A percentile compares a stretch with the other conserved stretches of the same genome.
Evolutionary conservation across 2,329 filamentous ascomycete genomes (phyloP).

Genomic region (Pyrenophora tritici-repentis): DNA sequence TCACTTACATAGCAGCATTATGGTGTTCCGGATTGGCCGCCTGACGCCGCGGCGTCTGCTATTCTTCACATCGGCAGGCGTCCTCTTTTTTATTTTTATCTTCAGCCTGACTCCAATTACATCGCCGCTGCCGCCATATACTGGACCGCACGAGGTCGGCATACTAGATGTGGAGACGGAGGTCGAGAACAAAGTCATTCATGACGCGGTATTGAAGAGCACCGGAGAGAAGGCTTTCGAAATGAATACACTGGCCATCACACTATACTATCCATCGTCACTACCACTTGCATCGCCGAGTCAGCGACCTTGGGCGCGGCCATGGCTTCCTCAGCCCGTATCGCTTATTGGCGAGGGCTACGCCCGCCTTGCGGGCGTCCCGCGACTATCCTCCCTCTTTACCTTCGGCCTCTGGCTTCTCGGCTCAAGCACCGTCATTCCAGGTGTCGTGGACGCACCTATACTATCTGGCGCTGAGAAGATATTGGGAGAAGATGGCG

Average conservation of each 20-base stretch:
- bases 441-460: conserved; percentile 51
- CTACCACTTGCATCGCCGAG: conserved; percentile 23
- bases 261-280: conserved; percentile 53
- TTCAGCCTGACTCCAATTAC: conserved; percentile 51
- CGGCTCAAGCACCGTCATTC: conserved; percentile 50
- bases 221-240: conserved; percentile 50
- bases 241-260: conserved; percentile 52
- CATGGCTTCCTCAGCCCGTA: conserved; percentile 53
- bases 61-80: conserved; percentile 33
- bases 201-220: conserved; percentile 46
- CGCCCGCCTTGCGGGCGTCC: conserved; percentile 49
- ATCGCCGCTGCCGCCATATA: conserved; percentile 49
- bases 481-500: conserved; percentile 29
- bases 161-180: conserved; percentile 52
- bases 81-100: conserved; percentile 44
- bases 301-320: conserved; percentile 44
- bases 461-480: conserved; percentile 36
- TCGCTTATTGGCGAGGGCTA: conserved; percentile 52
- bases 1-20: conserved; percentile 1
- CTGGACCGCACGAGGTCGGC: conserved; percentile 51
- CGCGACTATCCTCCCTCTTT: conserved; percentile 43
- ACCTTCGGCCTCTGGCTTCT: conserved; percentile 50
- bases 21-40: conserved; percentile 30
- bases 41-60: conserved; percentile 32
- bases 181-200: conserved; percentile 42